phyloP scores from a whole-genome alignment of 768 basidiomycete genomes.

The Paxillus ammoniavirescens region DNA sequence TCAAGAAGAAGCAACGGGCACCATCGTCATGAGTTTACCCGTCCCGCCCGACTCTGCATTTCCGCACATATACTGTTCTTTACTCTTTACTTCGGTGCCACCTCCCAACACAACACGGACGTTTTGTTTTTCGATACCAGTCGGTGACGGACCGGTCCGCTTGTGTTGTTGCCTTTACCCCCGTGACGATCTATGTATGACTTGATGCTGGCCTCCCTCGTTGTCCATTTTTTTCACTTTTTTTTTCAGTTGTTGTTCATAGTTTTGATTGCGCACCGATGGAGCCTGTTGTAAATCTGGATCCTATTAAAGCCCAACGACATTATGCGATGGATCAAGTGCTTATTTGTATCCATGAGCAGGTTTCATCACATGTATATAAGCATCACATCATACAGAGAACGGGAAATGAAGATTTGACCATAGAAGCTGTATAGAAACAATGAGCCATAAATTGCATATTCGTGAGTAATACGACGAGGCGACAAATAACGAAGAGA shows the following conservation, averaged over 20 bases:
- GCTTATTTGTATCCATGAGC: neutral
- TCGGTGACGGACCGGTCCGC: neutral
- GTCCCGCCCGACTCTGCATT: neutral
- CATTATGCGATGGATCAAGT: neutral
- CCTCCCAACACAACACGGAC: too few species aligned
- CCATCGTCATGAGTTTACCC: slow-evolving; percentile 32
- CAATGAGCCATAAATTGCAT: neutral
- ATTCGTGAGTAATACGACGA: neutral
- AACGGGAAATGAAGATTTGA: neutral
- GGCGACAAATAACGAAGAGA: neutral
- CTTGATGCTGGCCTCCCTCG: slow-evolving; percentile 7
- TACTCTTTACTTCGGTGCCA: too few species aligned
- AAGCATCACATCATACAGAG: too few species aligned
- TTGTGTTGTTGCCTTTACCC: neutral
- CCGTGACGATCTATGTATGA: slow-evolving; percentile 15
- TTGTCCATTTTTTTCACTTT: neutral
- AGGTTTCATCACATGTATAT: too few species aligned
- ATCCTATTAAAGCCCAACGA: neutral
- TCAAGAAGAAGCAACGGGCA: slow-evolving; percentile 62
- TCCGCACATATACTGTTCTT: slow-evolving; percentile 20
- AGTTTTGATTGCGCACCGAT: slow-evolving; percentile 10
- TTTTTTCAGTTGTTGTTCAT: neutral
- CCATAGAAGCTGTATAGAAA: neutral
- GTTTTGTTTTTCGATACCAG: neutral
- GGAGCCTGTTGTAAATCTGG: slow-evolving; percentile 24